A percentile compares a stretch with the other conserved stretches of the same genome.
Conservation (phyloP, 2,329 filamentous ascomycete species). For the Aspergillus sp. region DNA sequence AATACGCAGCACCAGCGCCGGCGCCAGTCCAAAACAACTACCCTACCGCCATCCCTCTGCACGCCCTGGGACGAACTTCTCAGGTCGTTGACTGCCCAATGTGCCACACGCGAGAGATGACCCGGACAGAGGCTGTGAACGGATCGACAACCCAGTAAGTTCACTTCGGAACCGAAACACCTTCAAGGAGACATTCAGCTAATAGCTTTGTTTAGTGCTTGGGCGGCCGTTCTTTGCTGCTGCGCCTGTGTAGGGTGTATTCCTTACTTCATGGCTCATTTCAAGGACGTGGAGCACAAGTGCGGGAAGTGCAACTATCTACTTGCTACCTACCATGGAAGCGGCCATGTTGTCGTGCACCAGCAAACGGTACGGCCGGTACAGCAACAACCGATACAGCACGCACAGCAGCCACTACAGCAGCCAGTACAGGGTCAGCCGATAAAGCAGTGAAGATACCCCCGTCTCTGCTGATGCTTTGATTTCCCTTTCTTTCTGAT, state of each 20-base stretch:
- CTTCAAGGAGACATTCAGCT: background rate
- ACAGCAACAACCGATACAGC: background rate
- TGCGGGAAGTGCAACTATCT: constrained; percentile 48
- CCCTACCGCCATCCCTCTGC: constrained; percentile 24
- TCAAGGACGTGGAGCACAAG: constrained; percentile 52
- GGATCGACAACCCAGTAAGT: constrained; percentile 34
- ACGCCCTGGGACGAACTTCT: constrained; percentile 30
- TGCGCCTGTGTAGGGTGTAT: constrained; percentile 49
- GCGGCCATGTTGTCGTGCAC: constrained; percentile 48
- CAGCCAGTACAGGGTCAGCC: background rate
- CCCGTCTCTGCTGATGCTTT: too few species aligned
- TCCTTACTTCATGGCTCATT: constrained; percentile 48
- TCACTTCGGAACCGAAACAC: background rate
- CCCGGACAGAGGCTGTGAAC: constrained; percentile 19
- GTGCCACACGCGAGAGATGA: constrained; percentile 43
- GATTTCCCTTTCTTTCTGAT: too few species aligned
- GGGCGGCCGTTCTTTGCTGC: constrained; percentile 47
- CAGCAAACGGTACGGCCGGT: constrained; percentile 3
- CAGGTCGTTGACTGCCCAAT: constrained; percentile 50
- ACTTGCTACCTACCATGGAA: constrained; percentile 51
- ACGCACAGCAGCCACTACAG: background rate
- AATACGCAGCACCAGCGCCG: background rate
- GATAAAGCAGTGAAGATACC: too few species aligned
- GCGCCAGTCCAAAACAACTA: constrained; percentile 23
- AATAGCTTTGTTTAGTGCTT: constrained; percentile 31